Evolutionary conservation across 2,329 filamentous ascomycete species (phyloP).

Genomic region (Colletotrichum graminicola): DNA sequence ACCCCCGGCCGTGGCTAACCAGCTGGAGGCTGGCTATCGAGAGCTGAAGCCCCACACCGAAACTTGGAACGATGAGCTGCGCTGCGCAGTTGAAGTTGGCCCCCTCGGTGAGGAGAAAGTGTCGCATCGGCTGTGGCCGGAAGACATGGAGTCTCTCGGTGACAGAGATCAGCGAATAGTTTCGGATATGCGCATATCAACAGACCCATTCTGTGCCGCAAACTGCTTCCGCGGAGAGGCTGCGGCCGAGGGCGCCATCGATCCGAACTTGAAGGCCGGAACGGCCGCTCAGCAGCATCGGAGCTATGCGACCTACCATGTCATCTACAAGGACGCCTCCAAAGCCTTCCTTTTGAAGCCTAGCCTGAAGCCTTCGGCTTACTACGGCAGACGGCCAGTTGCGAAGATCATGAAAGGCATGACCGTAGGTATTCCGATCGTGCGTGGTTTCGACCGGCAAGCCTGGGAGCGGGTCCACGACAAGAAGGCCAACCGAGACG

Average conservation of each 20-base stretch:
- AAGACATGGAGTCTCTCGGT: conserved; percentile 55
- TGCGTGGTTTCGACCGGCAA: conserved; percentile 86
- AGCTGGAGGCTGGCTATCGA: conserved; percentile 89
- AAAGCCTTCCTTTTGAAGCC: conserved; percentile 90
- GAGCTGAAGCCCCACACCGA: conserved; percentile 90
- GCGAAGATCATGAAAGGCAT: conserved; percentile 86
- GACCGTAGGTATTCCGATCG: conserved; percentile 86
- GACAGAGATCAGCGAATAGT: conserved; percentile 49
- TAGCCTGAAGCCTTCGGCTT: conserved; percentile 84
- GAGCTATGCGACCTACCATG: conserved; percentile 80
- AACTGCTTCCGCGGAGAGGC: conserved; percentile 71
- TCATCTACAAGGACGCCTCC: conserved; percentile 84
- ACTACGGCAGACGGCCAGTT: conserved; percentile 85
- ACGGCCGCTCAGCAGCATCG: conserved; percentile 60
- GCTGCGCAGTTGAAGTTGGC: conserved; percentile 90
- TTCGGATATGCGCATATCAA: conserved; percentile 54
- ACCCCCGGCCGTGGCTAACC: conserved; percentile 87
- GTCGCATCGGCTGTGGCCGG: conserved; percentile 84
- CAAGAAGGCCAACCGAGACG: conserved; percentile 53
- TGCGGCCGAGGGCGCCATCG: conserved; percentile 65
- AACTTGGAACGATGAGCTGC: conserved; percentile 92
- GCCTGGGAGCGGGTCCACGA: conserved; percentile 80
- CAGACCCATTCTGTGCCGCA: conserved; percentile 70
- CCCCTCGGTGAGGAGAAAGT: conserved; percentile 93
- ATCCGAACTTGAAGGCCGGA: conserved; percentile 49